Conservation (phyloP, 2,329 filamentous ascomycete species). For the Ophiostoma himal-ulmi region DNA sequence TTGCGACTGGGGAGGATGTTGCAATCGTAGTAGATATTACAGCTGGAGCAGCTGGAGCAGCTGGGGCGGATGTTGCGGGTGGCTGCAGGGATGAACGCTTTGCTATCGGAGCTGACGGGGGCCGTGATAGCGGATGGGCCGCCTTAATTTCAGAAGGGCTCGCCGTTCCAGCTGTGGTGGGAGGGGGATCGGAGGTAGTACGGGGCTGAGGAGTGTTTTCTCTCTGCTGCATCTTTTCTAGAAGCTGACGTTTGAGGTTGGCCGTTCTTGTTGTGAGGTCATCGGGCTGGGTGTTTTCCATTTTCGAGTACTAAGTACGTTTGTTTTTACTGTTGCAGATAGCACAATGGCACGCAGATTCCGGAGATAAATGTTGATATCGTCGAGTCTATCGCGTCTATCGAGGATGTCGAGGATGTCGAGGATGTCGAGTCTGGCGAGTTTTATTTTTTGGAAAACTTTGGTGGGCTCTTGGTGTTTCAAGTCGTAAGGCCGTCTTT, state of each 20-base stretch:
- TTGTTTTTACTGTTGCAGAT: neutral
- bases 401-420: neutral
- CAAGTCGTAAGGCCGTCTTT: neutral
- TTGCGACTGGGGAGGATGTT: no score
- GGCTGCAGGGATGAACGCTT: neutral
- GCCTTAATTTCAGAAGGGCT: neutral
- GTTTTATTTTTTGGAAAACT: no score
- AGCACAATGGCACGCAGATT: neutral
- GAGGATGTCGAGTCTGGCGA: neutral
- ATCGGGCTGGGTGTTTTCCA: neutral
- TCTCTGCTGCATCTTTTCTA: constrained; percentile 9
- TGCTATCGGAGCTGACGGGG: neutral
- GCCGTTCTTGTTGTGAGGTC: constrained; percentile 8
- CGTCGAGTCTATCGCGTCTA: neutral
- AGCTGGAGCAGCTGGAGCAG: no score
- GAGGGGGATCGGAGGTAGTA: neutral
- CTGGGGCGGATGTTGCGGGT: neutral
- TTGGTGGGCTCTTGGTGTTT: neutral
- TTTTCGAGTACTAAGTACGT: neutral
- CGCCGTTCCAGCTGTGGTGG: neutral
- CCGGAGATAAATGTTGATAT: no score
- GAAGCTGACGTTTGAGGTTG: constrained; percentile 1
- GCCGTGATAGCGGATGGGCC: neutral
- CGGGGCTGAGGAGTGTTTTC: neutral
- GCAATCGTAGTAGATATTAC: neutral